Conservation (phyloP, 2,329 filamentous ascomycete species). For the Claviceps sorghi region DNA sequence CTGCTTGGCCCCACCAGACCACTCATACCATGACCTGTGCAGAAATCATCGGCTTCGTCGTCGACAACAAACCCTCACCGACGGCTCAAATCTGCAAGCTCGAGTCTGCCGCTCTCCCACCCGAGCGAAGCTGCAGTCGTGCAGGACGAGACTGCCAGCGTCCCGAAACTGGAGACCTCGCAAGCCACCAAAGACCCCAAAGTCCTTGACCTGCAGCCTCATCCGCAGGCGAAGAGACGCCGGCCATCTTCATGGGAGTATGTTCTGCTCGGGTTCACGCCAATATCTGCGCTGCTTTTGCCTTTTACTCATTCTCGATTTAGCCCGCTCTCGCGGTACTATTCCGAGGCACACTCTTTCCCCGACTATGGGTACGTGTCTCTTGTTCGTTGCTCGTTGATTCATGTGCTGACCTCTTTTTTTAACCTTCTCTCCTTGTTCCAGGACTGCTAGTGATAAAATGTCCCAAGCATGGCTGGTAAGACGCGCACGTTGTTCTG, state of each 20-base stretch:
- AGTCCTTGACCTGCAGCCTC: slow-evolving; percentile 2
- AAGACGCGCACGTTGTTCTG: slow-evolving; percentile 3
- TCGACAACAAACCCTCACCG: not conserved
- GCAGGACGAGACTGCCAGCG: slow-evolving; percentile 1
- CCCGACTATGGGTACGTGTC: slow-evolving; percentile 27
- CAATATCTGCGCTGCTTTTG: not conserved
- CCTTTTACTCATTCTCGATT: not conserved
- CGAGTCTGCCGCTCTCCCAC: not conserved
- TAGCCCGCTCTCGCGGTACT: slow-evolving; percentile 21
- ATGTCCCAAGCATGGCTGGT: slow-evolving; percentile 13
- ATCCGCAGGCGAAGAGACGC: slow-evolving; percentile 7
- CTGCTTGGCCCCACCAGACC: slow-evolving; percentile 2
- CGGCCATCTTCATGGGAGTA: slow-evolving; percentile 18
- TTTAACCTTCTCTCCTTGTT: slow-evolving; percentile 8
- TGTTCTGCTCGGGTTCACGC: slow-evolving; percentile 6
- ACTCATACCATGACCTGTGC: slow-evolving; percentile 2
- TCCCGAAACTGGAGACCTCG: slow-evolving; percentile 16
- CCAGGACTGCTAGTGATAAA: slow-evolving; percentile 11
- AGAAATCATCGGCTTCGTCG: slow-evolving; percentile 8
- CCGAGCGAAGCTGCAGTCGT: not conserved
- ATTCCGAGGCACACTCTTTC: slow-evolving; percentile 23
- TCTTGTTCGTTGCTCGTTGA: not conserved
- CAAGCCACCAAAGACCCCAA: slow-evolving; percentile 3
- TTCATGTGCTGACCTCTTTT: not conserved
- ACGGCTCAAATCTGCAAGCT: not conserved